Percentiles rank a stretch among this genome's conserved stretches.
Evolutionary conservation across 495 filamentous ascomycete species (phyloP).

Genomic region (Penicillium psychrofluorescens): DNA sequence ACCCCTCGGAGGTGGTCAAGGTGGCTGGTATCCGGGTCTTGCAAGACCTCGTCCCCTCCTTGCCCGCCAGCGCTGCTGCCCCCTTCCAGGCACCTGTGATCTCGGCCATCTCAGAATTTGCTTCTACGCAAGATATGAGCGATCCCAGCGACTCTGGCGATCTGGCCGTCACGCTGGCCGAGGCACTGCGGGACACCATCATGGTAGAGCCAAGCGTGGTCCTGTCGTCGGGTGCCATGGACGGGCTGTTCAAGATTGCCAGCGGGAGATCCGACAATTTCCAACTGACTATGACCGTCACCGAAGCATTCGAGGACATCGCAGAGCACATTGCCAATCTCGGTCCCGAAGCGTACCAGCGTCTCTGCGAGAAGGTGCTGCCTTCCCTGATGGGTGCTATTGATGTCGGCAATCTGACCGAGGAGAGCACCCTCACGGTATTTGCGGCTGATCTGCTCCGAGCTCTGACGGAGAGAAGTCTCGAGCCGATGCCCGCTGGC

Average conservation of each 20-base stretch:
- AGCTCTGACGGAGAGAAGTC: conserved; percentile 72
- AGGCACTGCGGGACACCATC: conserved; percentile 79
- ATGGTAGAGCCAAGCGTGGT: conserved; percentile 66
- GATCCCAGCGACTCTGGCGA: conserved; percentile 84
- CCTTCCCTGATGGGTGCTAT: conserved; percentile 84
- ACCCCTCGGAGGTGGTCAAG: conserved; percentile 78
- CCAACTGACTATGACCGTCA: conserved; percentile 74
- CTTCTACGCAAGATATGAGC: conserved; percentile 68
- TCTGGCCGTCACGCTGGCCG: conserved; percentile 80
- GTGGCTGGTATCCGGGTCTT: conserved; percentile 85
- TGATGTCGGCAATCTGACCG: conserved; percentile 76
- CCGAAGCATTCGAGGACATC: conserved; percentile 86
- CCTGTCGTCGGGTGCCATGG: conserved; percentile 62
- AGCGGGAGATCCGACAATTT: conserved; percentile 83
- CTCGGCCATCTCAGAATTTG: conserved; percentile 65
- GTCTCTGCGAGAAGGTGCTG: conserved; percentile 79
- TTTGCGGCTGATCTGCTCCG: conserved; percentile 80
- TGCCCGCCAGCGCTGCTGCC: conserved; percentile 42
- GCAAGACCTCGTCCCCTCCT: conserved; percentile 67
- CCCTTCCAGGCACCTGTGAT: conserved; percentile 69
- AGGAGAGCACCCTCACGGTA: conserved; percentile 73
- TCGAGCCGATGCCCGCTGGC: conserved; percentile 74
- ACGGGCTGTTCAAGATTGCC: conserved; percentile 83
- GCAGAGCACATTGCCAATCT: conserved; percentile 57
- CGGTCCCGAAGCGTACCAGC: conserved; percentile 61